These are phyloP conservation scores for Epichloe gansuensis DNA, from an alignment of 2,329 filamentous ascomycete genomes.

Conservation along the genomic window DNA sequence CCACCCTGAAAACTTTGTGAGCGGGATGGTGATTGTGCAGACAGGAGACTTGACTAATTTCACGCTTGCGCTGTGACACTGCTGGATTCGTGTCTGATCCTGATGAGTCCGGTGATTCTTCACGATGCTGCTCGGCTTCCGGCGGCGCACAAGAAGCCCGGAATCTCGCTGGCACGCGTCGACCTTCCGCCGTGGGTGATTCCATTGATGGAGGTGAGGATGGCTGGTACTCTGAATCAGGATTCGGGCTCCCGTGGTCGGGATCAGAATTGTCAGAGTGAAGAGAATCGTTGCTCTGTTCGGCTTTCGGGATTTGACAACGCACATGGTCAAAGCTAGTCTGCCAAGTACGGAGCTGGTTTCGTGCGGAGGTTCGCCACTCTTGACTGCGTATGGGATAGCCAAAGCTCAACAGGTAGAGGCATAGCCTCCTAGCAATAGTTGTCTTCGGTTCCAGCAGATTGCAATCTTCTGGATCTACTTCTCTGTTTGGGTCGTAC, in stretches of 20 bases:
- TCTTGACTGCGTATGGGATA: not conserved
- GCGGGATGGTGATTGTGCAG: not conserved
- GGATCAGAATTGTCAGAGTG: not conserved
- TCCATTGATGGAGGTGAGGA: not conserved
- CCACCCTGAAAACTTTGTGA: not conserved
- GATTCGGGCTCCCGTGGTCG: not conserved
- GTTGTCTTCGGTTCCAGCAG: not conserved
- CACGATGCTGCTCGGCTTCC: not conserved
- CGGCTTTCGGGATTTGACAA: not conserved
- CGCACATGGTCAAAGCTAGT: not conserved
- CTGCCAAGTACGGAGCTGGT: not conserved
- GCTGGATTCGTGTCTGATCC: not conserved
- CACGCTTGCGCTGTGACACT: not conserved
- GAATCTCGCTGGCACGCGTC: not conserved
- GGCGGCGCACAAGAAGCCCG: not conserved
- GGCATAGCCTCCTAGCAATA: not conserved
- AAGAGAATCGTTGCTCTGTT: not conserved
- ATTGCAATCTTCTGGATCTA: not conserved
- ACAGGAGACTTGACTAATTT: not conserved
- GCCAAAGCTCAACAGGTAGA: not conserved
- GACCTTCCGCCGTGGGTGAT: not conserved
- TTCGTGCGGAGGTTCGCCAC: not conserved
- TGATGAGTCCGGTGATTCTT: not conserved
- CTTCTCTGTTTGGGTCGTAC: not conserved
- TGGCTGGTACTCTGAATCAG: not conserved